A percentile compares a stretch with the other conserved stretches of the same genome.
phyloP scores from a whole-genome alignment of 768 basidiomycete species.

The Mycena galericulata region DNA sequence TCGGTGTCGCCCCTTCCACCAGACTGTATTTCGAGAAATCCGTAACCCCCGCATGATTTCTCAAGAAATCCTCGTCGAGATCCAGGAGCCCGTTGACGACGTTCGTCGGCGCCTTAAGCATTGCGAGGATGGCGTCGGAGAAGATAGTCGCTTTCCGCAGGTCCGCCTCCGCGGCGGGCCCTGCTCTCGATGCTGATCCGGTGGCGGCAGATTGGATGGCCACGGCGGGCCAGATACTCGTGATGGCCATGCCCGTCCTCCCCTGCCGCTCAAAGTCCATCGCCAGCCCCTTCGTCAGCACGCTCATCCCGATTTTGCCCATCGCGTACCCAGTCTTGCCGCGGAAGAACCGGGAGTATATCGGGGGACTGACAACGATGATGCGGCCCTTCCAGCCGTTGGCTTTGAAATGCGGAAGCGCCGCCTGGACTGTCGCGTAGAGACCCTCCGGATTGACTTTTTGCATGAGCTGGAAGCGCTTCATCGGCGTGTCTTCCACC shows the following conservation, averaged over 20 bases:
- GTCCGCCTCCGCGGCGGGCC: slow-evolving; percentile 11
- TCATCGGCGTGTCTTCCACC: slow-evolving; percentile 33
- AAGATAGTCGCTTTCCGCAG: slow-evolving; percentile 32
- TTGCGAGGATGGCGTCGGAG: slow-evolving; percentile 36
- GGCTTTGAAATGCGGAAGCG: slow-evolving; percentile 29
- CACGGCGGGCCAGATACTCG: slow-evolving; percentile 35
- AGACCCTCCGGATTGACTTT: slow-evolving; percentile 35
- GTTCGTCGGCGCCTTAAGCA: slow-evolving; percentile 27
- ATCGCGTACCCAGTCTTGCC: slow-evolving; percentile 38
- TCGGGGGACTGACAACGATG: slow-evolving; percentile 36
- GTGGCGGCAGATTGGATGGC: slow-evolving; percentile 35
- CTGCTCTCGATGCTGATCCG: slow-evolving; percentile 5
- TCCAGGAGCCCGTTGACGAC: slow-evolving; percentile 31
- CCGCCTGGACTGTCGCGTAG: slow-evolving; percentile 30
- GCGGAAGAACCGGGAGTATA: slow-evolving; percentile 37
- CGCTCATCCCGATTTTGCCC: slow-evolving; percentile 37
- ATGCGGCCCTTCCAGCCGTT: slow-evolving; percentile 31
- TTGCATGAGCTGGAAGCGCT: slow-evolving; percentile 35
- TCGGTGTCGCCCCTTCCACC: slow-evolving; percentile 23
- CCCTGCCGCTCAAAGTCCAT: slow-evolving; percentile 36
- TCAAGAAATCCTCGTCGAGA: slow-evolving; percentile 34
- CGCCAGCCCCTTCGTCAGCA: slow-evolving; percentile 34
- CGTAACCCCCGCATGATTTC: slow-evolving; percentile 27
- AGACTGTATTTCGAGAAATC: slow-evolving; percentile 31
- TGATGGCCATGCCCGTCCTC: slow-evolving; percentile 34